Percentiles rank a stretch among this genome's conserved stretches.
These are phyloP conservation scores for Neurospora sp. DNA, from an alignment of 495 filamentous ascomycete genomes.

Conservation along the genomic window DNA sequence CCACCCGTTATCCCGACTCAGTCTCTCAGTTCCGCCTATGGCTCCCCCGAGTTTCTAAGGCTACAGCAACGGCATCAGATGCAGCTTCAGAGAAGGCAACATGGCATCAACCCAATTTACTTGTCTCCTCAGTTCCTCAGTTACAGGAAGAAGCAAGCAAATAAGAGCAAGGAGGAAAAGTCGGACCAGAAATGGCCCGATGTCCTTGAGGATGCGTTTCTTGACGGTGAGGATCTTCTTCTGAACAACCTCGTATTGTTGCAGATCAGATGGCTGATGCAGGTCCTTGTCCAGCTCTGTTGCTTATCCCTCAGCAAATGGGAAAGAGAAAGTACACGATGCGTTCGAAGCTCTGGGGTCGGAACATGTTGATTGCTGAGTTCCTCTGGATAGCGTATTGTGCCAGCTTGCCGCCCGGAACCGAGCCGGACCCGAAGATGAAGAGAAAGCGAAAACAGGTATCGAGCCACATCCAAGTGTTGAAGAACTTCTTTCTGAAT, in stretches of 20 bases:
- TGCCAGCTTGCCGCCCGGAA: constrained; percentile 25
- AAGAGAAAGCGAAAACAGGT: constrained; percentile 73
- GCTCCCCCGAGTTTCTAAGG: constrained; percentile 12
- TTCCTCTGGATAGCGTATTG: constrained; percentile 56
- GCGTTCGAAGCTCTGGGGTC: constrained; percentile 63
- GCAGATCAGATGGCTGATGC: not conserved
- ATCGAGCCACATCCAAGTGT: constrained; percentile 94
- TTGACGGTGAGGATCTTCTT: constrained; percentile 57
- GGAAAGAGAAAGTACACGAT: constrained; percentile 69
- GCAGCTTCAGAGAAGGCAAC: constrained; percentile 12
- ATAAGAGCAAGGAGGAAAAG: constrained; percentile 41
- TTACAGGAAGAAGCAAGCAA: constrained; percentile 59
- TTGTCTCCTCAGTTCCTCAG: constrained; percentile 50
- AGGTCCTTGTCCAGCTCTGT: constrained; percentile 48
- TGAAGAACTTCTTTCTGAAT: constrained; percentile 63
- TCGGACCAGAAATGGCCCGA: constrained; percentile 63
- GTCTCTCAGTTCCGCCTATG: constrained; percentile 28
- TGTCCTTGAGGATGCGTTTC: constrained; percentile 75
- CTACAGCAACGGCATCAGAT: constrained; percentile 13
- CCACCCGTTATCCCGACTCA: constrained; percentile 35
- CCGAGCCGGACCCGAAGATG: constrained; percentile 17
- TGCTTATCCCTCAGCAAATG: constrained; percentile 65
- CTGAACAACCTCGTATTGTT: not conserved
- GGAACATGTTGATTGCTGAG: constrained; percentile 85
- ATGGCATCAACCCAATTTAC: constrained; percentile 40